Evolutionary conservation across 2,329 filamentous ascomycete genomes (phyloP).

Genomic region (Byssochlamys sp.): DNA sequence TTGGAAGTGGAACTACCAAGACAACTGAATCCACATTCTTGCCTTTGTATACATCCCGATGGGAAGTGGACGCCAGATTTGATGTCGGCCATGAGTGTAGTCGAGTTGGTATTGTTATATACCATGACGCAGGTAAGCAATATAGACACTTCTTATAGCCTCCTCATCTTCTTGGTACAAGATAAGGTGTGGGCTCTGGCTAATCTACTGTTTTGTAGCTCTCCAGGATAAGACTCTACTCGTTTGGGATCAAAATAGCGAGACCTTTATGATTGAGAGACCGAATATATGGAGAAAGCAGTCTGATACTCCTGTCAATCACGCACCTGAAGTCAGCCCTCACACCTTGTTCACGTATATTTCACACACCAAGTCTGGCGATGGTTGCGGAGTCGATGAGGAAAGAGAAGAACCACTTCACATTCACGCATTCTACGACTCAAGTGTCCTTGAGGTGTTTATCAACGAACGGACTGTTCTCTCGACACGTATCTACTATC

Average conservation of each 20-base stretch:
- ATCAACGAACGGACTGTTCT: slow-evolving; percentile 37
- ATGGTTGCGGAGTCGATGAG: neutral
- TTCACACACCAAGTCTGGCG: slow-evolving; percentile 1
- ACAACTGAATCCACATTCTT: neutral
- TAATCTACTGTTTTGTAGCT: slow-evolving; percentile 12
- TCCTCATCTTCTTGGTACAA: neutral
- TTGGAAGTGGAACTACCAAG: neutral
- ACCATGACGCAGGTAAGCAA: slow-evolving; percentile 13
- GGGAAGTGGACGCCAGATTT: slow-evolving; percentile 20
- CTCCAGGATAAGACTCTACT: slow-evolving; percentile 27
- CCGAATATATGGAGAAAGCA: slow-evolving; percentile 18
- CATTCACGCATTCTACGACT: slow-evolving; percentile 36
- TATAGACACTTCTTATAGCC: neutral
- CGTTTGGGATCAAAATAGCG: slow-evolving; percentile 27
- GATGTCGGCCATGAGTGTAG: slow-evolving; percentile 15
- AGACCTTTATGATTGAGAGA: slow-evolving; percentile 35
- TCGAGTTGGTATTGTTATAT: slow-evolving; percentile 21
- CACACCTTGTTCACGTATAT: slow-evolving; percentile 39
- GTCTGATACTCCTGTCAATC: slow-evolving; percentile 25
- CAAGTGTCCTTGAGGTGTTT: slow-evolving; percentile 38
- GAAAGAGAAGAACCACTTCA: slow-evolving; percentile 26
- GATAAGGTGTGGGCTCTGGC: neutral
- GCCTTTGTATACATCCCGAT: slow-evolving; percentile 10
- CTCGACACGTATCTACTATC: slow-evolving; percentile 29
- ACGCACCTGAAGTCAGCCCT: slow-evolving; percentile 28